Percentiles rank a stretch among this genome's conserved stretches.
phyloP scores from a whole-genome alignment of 768 basidiomycete genomes.

The Rhizopogon vesiculosus region DNA sequence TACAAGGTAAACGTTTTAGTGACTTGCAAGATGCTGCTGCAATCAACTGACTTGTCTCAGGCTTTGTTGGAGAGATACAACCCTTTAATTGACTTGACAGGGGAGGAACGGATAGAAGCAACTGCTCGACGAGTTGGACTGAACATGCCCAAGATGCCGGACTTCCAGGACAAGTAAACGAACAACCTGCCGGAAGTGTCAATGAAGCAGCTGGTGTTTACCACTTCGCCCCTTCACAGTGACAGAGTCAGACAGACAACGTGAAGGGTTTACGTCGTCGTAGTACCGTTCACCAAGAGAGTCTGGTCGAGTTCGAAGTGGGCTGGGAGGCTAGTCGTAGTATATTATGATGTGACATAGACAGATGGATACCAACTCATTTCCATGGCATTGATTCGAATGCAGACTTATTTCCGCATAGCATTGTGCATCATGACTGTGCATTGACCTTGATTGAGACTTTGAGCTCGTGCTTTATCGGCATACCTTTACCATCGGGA shows the following conservation, averaged over 20 bases:
- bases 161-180: background rate
- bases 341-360: background rate
- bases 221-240: background rate
- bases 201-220: background rate
- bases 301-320: too few relatives aligned
- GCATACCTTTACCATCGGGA: background rate
- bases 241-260: too few relatives aligned
- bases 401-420: background rate
- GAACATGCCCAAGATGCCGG: constrained; percentile 60
- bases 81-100: constrained; percentile 73
- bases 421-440: too few relatives aligned
- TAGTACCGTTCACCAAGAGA: too few relatives aligned
- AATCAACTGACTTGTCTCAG: constrained; percentile 33
- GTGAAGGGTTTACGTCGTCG: too few relatives aligned
- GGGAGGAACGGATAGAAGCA: constrained; percentile 75
- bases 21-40: background rate
- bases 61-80: constrained; percentile 83
- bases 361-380: background rate
- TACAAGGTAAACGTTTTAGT: constrained; percentile 55
- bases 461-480: too few relatives aligned
- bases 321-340: background rate
- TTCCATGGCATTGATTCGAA: background rate
- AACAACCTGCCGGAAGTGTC: background rate
- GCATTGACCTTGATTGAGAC: too few relatives aligned
- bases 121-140: constrained; percentile 87